Percentiles rank a stretch among this genome's conserved stretches.
These are phyloP conservation scores for Pseudogymnoascus sp. DNA, from an alignment of 2,329 filamentous ascomycete genomes.

Conservation along the genomic window DNA sequence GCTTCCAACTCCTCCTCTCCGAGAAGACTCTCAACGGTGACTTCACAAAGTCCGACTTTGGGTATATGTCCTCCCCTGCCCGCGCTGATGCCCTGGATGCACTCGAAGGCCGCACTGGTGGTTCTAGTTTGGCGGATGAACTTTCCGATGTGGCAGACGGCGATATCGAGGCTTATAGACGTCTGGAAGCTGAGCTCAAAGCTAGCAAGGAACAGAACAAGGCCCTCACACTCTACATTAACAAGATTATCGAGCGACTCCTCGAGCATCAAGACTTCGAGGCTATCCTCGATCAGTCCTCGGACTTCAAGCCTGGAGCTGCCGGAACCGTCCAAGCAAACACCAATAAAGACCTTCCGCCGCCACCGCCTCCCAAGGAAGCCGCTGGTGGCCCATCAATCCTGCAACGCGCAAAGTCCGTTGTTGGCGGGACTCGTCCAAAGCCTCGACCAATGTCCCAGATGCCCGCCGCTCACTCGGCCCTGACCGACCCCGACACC, in stretches of 20 bases:
- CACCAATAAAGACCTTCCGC: constrained; percentile 76
- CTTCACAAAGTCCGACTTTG: constrained; percentile 75
- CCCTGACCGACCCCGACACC: constrained; percentile 61
- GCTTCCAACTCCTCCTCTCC: constrained; percentile 88
- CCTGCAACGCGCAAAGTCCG: constrained; percentile 56
- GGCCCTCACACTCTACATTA: constrained; percentile 93
- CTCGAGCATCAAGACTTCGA: constrained; percentile 94
- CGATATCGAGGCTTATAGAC: constrained; percentile 56
- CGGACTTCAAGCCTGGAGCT: constrained; percentile 47
- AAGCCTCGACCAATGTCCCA: constrained; percentile 53
- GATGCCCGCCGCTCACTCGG: constrained; percentile 40
- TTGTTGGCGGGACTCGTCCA: constrained; percentile 45
- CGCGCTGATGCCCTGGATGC: constrained; percentile 61
- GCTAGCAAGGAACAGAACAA: constrained; percentile 90
- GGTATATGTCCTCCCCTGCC: constrained; percentile 54
- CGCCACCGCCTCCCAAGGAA: constrained; percentile 57
- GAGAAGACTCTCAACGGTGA: constrained; percentile 95
- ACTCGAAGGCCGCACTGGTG: constrained; percentile 49
- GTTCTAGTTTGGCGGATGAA: constrained; percentile 76
- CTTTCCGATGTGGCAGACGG: constrained; percentile 64
- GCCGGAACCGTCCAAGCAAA: constrained; percentile 27
- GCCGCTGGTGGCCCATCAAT: constrained; percentile 41
- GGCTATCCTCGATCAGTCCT: constrained; percentile 78
- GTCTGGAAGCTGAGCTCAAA: constrained; percentile 72
- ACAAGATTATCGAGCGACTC: constrained; percentile 95